A percentile compares a stretch with the other conserved stretches of the same genome.
phyloP scores from a whole-genome alignment of 2,329 filamentous ascomycete genomes.

The Aspergillus thermomutatus region DNA sequence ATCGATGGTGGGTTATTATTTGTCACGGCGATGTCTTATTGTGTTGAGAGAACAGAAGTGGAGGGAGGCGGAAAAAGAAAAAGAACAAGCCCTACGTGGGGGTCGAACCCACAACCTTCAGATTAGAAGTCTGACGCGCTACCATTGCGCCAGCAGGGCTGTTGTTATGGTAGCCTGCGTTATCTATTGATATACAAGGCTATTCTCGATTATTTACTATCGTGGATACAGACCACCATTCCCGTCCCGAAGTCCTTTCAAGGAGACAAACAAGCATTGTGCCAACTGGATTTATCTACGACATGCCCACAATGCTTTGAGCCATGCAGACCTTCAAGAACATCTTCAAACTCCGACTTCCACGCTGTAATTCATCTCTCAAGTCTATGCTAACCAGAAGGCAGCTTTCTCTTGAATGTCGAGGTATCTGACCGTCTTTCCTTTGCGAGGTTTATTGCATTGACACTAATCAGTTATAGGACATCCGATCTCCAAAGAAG shows the following conservation, averaged over 20 bases:
- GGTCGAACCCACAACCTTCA: background rate
- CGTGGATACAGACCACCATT: no score
- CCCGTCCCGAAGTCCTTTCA: no score
- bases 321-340: background rate
- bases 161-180: background rate
- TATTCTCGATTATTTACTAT: accelerated
- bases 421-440: background rate
- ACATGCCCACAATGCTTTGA: background rate
- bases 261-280: no score
- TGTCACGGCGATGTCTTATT: no score
- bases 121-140: background rate
- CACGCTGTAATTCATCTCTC: background rate
- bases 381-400: background rate
- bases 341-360: background rate
- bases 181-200: background rate
- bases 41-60: no score
- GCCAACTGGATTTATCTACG: no score
- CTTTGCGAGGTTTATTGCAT: background rate
- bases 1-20: no score
- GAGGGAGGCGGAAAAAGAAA: background rate
- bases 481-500: background rate
- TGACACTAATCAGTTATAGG: background rate
- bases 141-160: background rate
- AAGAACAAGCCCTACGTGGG: background rate
- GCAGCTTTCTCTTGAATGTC: background rate